Conservation (phyloP, 2,329 filamentous ascomycete genomes). For the Nigrospora oryzae region DNA sequence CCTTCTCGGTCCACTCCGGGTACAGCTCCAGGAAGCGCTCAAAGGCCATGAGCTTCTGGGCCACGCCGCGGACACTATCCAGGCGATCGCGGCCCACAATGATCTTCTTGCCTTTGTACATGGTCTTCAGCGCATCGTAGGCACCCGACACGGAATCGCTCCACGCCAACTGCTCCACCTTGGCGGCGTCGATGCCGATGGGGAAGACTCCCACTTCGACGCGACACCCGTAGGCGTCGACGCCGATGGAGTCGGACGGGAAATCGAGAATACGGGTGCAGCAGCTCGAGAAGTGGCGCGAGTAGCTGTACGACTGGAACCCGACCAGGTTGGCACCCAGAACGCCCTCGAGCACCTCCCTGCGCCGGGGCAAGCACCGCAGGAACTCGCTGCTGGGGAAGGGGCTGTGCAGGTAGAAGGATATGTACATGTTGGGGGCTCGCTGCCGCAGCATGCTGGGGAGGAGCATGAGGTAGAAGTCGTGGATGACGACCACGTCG, state of each 20-base stretch:
- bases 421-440: slow-evolving; percentile 82
- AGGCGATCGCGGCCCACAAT: slow-evolving; percentile 93
- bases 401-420: slow-evolving; percentile 88
- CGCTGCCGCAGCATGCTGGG: slow-evolving; percentile 83
- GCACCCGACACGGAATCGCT: slow-evolving; percentile 61
- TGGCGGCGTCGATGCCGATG: slow-evolving; percentile 84
- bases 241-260: slow-evolving; percentile 73
- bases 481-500: slow-evolving; percentile 86
- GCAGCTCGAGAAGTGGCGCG: slow-evolving; percentile 88
- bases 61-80: slow-evolving; percentile 84
- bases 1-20: slow-evolving; percentile 85
- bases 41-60: slow-evolving; percentile 94
- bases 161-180: slow-evolving; percentile 69
- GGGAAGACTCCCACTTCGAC: slow-evolving; percentile 91
- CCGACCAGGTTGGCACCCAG: slow-evolving; percentile 88
- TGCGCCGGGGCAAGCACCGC: slow-evolving; percentile 77
- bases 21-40: slow-evolving; percentile 85
- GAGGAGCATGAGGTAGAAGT: slow-evolving; percentile 87
- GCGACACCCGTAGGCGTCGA: slow-evolving; percentile 81
- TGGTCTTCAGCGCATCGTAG: slow-evolving; percentile 61
- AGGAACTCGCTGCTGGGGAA: slow-evolving; percentile 97
- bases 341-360: slow-evolving; percentile 83
- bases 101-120: slow-evolving; percentile 86
- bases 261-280: slow-evolving; percentile 89
- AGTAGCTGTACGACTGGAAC: slow-evolving; percentile 94